phyloP scores from a whole-genome alignment of 441 rosid species.

The Corymbia citriodora region DNA sequence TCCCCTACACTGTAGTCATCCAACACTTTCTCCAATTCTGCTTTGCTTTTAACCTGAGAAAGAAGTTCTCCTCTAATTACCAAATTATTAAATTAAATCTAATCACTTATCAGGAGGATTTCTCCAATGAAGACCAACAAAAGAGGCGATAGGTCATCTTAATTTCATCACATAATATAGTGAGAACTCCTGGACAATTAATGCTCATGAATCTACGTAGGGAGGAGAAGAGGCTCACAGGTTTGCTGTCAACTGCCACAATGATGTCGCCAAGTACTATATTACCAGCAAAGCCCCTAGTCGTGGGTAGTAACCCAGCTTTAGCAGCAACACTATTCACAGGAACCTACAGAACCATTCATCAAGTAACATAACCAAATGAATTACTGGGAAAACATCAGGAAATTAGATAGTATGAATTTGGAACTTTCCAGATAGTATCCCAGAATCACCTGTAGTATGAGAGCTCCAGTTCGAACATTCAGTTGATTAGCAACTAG shows the following conservation, averaged over 20 bases:
- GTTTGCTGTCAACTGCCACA: slow-evolving; percentile 57
- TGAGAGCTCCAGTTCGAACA: slow-evolving; percentile 85
- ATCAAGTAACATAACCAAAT: not conserved
- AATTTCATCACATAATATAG: not conserved
- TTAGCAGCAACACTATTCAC: slow-evolving; percentile 63
- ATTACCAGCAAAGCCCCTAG: slow-evolving; percentile 86
- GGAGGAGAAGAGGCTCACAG: slow-evolving; percentile 33
- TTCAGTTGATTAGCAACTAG: slow-evolving; percentile 83
- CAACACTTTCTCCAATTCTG: slow-evolving; percentile 58
- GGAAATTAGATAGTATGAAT: not conserved
- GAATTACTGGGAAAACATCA: not conserved
- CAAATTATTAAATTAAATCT: not conserved
- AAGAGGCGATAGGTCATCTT: not conserved
- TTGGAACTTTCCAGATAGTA: not conserved
- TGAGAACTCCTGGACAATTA: not conserved
- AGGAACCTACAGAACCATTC: slow-evolving; percentile 46
- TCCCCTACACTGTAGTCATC: slow-evolving; percentile 85
- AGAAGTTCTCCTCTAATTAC: not conserved
- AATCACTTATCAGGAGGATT: not conserved
- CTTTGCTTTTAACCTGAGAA: slow-evolving; percentile 78
- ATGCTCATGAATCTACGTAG: not conserved
- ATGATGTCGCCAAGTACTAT: slow-evolving; percentile 85
- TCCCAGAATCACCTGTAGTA: slow-evolving; percentile 51
- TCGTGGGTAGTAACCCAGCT: slow-evolving; percentile 70
- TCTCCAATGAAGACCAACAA: not conserved